phyloP scores from a whole-genome alignment of 805 yeast species.

The Cyberlindnera maritima region DNA sequence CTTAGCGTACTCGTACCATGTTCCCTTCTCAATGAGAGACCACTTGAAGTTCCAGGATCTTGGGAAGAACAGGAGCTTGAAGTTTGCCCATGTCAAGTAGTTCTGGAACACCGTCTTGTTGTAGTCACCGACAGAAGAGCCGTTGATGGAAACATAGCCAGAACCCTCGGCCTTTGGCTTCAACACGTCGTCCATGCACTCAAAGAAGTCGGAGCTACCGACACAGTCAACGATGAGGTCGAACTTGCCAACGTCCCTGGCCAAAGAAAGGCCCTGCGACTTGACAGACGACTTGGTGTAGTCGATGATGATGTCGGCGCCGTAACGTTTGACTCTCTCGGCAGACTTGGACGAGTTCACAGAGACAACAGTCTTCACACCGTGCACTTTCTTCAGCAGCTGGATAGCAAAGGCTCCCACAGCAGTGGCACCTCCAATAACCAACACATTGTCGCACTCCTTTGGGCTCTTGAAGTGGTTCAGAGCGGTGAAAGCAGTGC shows the following conservation, averaged over 20 bases:
- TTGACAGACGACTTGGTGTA: constrained; percentile 47
- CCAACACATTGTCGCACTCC: constrained; percentile 47
- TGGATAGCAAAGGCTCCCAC: constrained; percentile 60
- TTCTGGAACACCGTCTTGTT: constrained; percentile 6
- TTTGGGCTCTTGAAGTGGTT: constrained; percentile 34
- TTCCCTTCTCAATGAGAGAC: constrained; percentile 13
- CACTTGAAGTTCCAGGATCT: constrained; percentile 29
- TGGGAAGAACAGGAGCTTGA: constrained; percentile 16
- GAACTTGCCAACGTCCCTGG: constrained; percentile 39
- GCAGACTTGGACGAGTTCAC: constrained; percentile 51
- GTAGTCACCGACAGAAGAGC: constrained; percentile 44
- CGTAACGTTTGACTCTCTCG: constrained; percentile 42
- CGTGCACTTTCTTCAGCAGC: constrained; percentile 47
- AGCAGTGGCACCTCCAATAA: constrained; percentile 73
- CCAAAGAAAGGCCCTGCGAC: constrained; percentile 21
- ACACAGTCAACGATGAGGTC: constrained; percentile 65
- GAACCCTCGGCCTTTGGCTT: constrained; percentile 46
- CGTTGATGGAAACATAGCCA: constrained; percentile 52
- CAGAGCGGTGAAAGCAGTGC: constrained; percentile 53
- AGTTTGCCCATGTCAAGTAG: constrained; percentile 10
- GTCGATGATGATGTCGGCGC: constrained; percentile 59
- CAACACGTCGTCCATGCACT: constrained; percentile 40
- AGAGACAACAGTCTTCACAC: constrained; percentile 51
- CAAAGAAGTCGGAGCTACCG: constrained; percentile 53
- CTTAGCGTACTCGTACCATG: constrained; percentile 29